Evolutionary conservation across 176 grass and related monocot genomes (phyloP).

Genomic region (Calamus simplicifolius): DNA sequence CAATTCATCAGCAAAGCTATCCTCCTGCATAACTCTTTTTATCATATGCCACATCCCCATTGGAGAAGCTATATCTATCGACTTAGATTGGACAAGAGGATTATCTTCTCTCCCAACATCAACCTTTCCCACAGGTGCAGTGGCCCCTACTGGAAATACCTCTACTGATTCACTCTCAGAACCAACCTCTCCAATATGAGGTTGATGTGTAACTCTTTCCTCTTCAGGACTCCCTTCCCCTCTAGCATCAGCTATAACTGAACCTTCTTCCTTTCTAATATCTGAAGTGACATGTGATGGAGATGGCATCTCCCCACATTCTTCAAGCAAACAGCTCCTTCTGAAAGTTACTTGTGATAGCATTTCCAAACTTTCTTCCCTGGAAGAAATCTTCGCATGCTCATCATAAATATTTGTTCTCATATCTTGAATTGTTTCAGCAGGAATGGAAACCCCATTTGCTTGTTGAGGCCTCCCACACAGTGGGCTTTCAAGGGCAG

Average conservation of each 20-base stretch:
- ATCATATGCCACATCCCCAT: not conserved
- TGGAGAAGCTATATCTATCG: not conserved
- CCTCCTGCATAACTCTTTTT: not conserved
- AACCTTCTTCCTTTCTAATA: conserved; percentile 13
- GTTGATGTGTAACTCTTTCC: conserved; percentile 7
- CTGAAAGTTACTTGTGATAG: not conserved
- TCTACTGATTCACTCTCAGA: conserved; percentile 15
- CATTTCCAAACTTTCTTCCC: not conserved
- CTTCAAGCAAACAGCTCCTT: not conserved
- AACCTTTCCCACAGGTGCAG: not conserved
- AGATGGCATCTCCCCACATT: conserved; percentile 9
- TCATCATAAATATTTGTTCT: conserved; percentile 4
- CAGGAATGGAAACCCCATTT: not conserved
- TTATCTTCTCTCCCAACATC: conserved; percentile 11
- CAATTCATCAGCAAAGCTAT: conserved; percentile 20
- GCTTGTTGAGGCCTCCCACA: not conserved
- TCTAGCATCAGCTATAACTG: conserved; percentile 27
- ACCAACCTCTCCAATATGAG: conserved; percentile 12
- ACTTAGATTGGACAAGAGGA: not conserved
- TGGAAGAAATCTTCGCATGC: conserved; percentile 3
- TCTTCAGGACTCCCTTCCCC: conserved; percentile 12
- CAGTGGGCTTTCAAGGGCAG: not conserved
- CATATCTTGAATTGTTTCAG: not conserved
- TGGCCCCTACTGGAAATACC: not conserved
- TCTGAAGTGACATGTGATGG: conserved; percentile 7